Conservation (phyloP, 306 rosid species). For the Dryas alaskensis region DNA sequence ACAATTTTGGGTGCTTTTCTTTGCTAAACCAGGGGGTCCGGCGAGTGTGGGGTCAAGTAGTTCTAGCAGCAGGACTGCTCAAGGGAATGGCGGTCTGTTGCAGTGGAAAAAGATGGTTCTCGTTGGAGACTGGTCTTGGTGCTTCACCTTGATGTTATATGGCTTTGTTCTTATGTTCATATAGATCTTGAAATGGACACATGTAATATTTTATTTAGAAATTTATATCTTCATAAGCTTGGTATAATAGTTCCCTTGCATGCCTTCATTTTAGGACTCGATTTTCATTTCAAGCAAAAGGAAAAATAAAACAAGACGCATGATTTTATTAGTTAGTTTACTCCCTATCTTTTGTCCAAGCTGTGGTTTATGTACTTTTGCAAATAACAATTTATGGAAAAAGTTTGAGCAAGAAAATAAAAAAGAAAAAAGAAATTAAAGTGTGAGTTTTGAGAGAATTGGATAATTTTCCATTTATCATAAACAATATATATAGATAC, state of each 20-base stretch:
- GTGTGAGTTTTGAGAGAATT: too few species aligned
- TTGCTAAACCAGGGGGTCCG: conserved; percentile 23
- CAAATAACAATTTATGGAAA: too few species aligned
- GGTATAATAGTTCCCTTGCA: background rate
- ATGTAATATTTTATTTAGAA: background rate
- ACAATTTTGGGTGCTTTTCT: background rate
- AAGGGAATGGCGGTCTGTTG: conserved; percentile 34
- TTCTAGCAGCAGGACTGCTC: conserved; percentile 26
- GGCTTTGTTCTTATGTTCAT: conserved; percentile 15
- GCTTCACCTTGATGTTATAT: conserved; percentile 29
- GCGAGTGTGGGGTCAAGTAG: conserved; percentile 3
- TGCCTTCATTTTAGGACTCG: background rate
- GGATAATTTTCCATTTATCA: too few species aligned
- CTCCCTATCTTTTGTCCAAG: too few species aligned
- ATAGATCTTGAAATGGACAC: conserved; percentile 11
- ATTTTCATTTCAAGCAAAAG: background rate
- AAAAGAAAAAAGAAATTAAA: too few species aligned
- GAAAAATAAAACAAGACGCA: too few species aligned
- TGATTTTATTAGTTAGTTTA: too few species aligned
- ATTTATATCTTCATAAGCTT: background rate
- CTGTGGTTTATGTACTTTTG: too few species aligned
- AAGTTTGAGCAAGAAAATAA: too few species aligned
- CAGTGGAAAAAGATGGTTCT: conserved; percentile 23
- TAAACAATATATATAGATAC: too few species aligned
- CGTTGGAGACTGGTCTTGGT: conserved; percentile 19